Base-by-base conservation (phyloP, 208 protist genomes). In the Herpetomonas samuelpessoai region DNA sequence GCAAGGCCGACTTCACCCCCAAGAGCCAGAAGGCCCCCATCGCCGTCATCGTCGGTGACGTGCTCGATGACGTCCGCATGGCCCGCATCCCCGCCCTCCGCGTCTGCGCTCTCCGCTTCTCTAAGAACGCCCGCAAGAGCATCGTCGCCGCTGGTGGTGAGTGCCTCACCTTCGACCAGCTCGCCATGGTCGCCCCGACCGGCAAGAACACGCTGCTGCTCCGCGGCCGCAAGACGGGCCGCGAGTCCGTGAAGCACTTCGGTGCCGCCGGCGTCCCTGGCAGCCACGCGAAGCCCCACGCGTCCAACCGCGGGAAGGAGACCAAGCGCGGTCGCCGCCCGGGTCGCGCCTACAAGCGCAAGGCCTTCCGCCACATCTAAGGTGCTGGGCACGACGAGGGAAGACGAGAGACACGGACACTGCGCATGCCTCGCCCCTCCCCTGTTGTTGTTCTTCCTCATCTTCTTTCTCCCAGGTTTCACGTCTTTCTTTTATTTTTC, bases 101-200 rank as follows among this genome's bases (percentile, higher is more conserved):
- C 49, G 89, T 99, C 51, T 98, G 94, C 85, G 98, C 99, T 38
- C 98, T 99, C 39, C 91, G 91, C 70, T 98, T 99, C 88, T 99
- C 99, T 59, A 96, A 98, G 71, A 92, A 79, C 63, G 99, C 98
- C 54, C 97, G 98, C 77, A 91, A 96, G 48, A 95, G 98, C 83
- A 99, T 99, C 78, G 70, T 96, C 41, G 96, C 96, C 39, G 97
- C 98, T 35, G 99, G 99, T 64, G 99, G 98, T 65, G 92, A 99
- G 86, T 92, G 84, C 86, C 79, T 99, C 35, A 99, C 99, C 61
- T 99, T 99, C 63, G 99, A 99, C 80, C 97, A 99, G 76, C 82
- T 86, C 58, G 77, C 79, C 47, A 91, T 99, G 68, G 68, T 93
- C 25, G 77, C 88, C 30, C 99, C 99, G 53, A 99, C 88, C 38